A percentile compares a stretch with the other conserved stretches of the same genome.
Conservation (phyloP, 179 eudicot genomes). For the Sideroxylon spinosum region DNA sequence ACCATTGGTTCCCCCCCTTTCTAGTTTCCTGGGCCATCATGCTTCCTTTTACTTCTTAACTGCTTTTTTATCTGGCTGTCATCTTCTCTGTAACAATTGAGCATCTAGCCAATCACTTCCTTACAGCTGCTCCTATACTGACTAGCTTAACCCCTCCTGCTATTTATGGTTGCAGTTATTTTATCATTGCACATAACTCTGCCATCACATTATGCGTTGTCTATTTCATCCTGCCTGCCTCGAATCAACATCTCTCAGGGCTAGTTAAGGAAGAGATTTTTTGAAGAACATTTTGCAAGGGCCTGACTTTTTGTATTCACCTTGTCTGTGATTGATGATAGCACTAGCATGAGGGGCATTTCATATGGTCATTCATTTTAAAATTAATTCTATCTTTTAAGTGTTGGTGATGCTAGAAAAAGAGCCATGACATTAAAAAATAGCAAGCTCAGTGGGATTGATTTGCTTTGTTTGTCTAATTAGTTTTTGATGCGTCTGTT, state of each 20-base stretch:
- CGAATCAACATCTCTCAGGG: too few relatives aligned
- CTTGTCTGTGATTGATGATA: neutral
- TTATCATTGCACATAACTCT: too few relatives aligned
- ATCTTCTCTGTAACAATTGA: neutral
- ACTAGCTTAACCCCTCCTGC: neutral
- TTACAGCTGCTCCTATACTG: slow-evolving; percentile 3
- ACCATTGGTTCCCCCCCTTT: neutral
- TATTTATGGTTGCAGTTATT: too few relatives aligned
- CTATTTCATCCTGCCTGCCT: too few relatives aligned
- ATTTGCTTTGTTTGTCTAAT: neutral
- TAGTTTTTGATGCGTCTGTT: neutral
- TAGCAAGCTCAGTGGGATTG: neutral
- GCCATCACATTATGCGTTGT: too few relatives aligned
- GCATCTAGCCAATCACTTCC: neutral
- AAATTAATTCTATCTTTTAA: neutral
- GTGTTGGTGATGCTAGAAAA: neutral
- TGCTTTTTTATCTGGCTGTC: neutral
- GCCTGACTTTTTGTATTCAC: too few relatives aligned
- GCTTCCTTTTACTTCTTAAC: neutral
- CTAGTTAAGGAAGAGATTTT: too few relatives aligned
- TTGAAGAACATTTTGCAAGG: too few relatives aligned
- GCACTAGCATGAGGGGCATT: neutral
- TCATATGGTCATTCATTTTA: neutral
- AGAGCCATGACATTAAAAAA: neutral
- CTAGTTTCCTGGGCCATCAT: neutral